Evolutionary conservation across 805 yeast genomes (phyloP), one percentile per base, ranked within the genome.

Genomic region (Scheffersomyces amazonensis): DNA sequence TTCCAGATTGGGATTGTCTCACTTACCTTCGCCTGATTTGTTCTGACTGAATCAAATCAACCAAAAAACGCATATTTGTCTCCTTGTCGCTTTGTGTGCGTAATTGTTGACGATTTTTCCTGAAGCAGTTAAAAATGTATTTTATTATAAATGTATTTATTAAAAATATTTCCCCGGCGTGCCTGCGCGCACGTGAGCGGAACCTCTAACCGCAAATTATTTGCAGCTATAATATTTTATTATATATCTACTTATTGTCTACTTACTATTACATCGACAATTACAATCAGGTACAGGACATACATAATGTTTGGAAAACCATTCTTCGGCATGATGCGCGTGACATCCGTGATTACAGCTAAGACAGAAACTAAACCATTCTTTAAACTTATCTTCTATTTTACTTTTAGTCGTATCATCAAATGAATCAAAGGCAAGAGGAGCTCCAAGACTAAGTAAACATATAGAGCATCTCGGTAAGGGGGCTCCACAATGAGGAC

Each of bases 271-370:
- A 58, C 98, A 91, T 35, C 78, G 69, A 53, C 99, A 91, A 29
- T 73, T 69, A 53, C 99, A 91, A 31, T 89, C 95, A 0, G 97
- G 96, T 2, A 91, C 96, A 0, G 99, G 97, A 53, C 99, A 91
- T 1, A 86, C 78, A 39, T 76, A 78, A 52, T 90, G 96, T 56
- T 81, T 83, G 18, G 83, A 75, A 58, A 91, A 91, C 99, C 99
- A 91, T 52, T 90, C 95, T 46, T 87, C 89, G 0, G 97, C 97
- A 58, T 91, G 99, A 3, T 85, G 89, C 0, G 96, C 89, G 63
- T 91, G 99, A 78, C 82, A 82, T 1, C 96, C 96, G 52, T 91
- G 99, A 54, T 85, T 87, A 56, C 99, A 91, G 23, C 82, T 78
- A 46, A 91, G 63, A 53, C 99, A 91, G 62, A 88, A 88, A 48